Evolutionary conservation across 78 protist species (phyloP), one percentile per base, ranked within the genome.

Genomic region (Dictyostelium brefeldianum): DNA sequence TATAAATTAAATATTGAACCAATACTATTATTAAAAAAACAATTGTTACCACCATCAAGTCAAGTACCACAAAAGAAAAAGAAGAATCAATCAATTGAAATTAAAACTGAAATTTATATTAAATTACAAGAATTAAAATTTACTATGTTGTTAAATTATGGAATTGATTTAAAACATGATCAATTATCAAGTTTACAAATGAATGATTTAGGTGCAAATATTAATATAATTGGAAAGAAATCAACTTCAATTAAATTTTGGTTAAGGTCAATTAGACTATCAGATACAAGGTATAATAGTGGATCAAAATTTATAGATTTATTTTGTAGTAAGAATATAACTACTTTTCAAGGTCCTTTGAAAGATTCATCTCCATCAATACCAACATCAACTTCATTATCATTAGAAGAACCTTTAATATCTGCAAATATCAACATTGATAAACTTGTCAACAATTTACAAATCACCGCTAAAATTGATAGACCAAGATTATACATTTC

Each of bases 321-420:
- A 11, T 62, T 84, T 6, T 84, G 92, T 46, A 84, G 92, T 29
- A 84, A 84, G 57, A 84, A 84, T 11, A 84, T 71, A 36, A 84
- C 92, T 0, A 84, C 92, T 5, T 71, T 75, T 25, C 50, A 47
- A 56, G 92, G 92, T 31, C 50, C 90, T 18, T 9, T 67, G 10
- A 82, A 62, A 79, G 89, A 67, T 50, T 64, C 56, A 27, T 3
- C 4, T 11, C 1, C 89, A 67, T 9, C 89, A 50, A 14, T 27
- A 46, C 25, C 20, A 36, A 36, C 43, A 29, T 64, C 56, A 27
- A 18, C 4, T 11, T 4, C 89, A 81, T 9, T 78, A 50, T 6
- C 14, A 47, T 25, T n/a, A 25, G 43, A 80, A 11, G 54, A 43
- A 46, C 92, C 92, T 22, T 64, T 84, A 3, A 48, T 84, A 20